Evolutionary conservation across 2,329 filamentous ascomycete species (phyloP), one percentile per base, ranked within the genome.

Genomic region (Teratosphaeria gauchensis): DNA sequence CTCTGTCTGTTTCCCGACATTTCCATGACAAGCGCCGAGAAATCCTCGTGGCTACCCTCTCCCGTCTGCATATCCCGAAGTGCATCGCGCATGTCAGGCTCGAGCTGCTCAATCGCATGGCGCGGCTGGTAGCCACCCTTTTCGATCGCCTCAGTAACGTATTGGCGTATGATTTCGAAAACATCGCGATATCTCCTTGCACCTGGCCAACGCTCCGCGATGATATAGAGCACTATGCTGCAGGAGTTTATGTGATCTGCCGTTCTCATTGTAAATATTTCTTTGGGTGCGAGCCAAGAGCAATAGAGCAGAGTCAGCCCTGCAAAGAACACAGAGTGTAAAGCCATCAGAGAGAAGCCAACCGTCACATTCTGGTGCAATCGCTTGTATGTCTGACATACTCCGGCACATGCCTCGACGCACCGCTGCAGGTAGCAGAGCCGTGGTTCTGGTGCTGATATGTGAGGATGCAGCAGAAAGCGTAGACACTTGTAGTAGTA

Each of bases 261-360:
- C n/a, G 63, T 63, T 5, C 56, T 60, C 46, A 63, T 63, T 19
- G 53, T 64, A 48, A 65, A 65, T 4, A 69, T 53, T 12, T 65
- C 61, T 9, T 62, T 59, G 9, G 62, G 64, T 12, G 63, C 63
- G 0, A 61, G 62, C 69, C 69, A 73, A 19, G 65, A 62, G 55
- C 69, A 70, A 58, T 72, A 73, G 9, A 72, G 61, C 16, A 73
- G 62, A 2, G 69, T 71, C 4, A 71, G 58, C 2, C 69, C 69
- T 58, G 62, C 51, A 14, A 69, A 54, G 56, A 71, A 71, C 3
- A 69, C 63, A 1, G 68, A 66, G 21, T 68, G 66, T 19, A 71
- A 55, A 3, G 68, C 68, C 61, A 71, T 68, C 30, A 69, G 61
- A 28, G 66, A 69, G 54, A 65, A 71, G 0, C 65, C 68, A 9